Evolutionary conservation across 164 flowering plant species (phyloP), one percentile per base, ranked within the genome.

Genomic region (Euptelea pleiosperma): DNA sequence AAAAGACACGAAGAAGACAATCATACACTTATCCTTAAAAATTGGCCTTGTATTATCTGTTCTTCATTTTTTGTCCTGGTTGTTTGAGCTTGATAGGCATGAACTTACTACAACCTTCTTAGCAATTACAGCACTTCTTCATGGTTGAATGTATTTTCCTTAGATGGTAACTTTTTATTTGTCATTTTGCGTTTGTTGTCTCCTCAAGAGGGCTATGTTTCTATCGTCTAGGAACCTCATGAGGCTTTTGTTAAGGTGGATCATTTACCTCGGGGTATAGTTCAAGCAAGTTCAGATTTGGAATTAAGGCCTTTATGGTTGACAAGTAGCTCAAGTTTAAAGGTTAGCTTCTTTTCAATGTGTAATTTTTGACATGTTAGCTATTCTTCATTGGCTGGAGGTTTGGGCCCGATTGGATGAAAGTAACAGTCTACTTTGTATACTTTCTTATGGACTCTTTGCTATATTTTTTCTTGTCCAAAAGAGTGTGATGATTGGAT

Each of bases 261-360:
- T 22, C 52, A 67, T 72, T 74, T 92, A 65, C 98, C 98, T 54
- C 91, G 56, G 39, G 98, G 98, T 3, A 87, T 92, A 43, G 73
- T 84, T 59, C 77, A 82, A 36, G 69, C 79, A 36, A 75, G 75
- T 21, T 82, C 96, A 29, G 96, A 92, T 65, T 68, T 89, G 77
- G 96, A 89, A 74, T 36, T 82, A 34, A 81, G 71, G 68, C 91
- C 98, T 57, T 68, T 92, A 52, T 89, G 96, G 96, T 73, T 75
- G 28, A 61, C 73, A 19, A 74, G 80, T 72, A 69, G 76, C 69
- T 71, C 80, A 37, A 79, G 69, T 67, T 70, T 63, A 66, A 81
- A 82, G 96, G 98, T 92, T 45, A 60, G 72, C 50, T 35, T 60
- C 28, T 30, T 8, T 50, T 47, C 15, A 28, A 39, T 7, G 19